A percentile compares a stretch with the other conserved stretches of the same genome.
Evolutionary conservation across 768 basidiomycete species (phyloP).

Genomic region (Boletus eberwhitei): DNA sequence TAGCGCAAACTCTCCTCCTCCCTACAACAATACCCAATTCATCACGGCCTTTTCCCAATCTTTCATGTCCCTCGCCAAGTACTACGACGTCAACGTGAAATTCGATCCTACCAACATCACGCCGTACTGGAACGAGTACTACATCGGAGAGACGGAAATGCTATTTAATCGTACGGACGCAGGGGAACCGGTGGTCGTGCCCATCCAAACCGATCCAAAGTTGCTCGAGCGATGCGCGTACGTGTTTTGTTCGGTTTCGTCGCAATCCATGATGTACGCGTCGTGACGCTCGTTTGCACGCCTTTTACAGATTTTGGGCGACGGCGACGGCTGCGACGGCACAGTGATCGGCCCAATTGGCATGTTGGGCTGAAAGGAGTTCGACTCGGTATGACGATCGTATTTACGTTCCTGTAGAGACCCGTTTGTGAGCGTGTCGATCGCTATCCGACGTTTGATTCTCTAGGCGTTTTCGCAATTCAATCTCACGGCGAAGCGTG

Average conservation of each 20-base stretch:
- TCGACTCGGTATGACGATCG: not conserved
- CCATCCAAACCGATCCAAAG: not conserved
- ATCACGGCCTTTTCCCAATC: constrained; percentile 25
- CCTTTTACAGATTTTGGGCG: constrained; percentile 13
- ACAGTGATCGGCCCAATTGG: not conserved
- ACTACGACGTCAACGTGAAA: constrained; percentile 22
- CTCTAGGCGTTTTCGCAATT: too few species aligned
- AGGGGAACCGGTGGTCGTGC: not conserved
- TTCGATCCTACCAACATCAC: constrained; percentile 17
- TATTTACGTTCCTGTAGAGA: not conserved
- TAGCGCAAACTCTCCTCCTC: constrained; percentile 3
- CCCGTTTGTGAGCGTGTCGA: not conserved
- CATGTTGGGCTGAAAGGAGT: too few species aligned
- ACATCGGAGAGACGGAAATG: constrained; percentile 10
- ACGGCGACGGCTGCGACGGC: constrained; percentile 4
- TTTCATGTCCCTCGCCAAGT: constrained; percentile 24
- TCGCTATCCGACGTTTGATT: not conserved
- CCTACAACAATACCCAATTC: constrained; percentile 29
- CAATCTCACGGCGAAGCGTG: too few species aligned
- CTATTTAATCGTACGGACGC: constrained; percentile 11
- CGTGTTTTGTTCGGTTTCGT: not conserved
- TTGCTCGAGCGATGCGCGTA: constrained; percentile 13
- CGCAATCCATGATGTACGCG: too few species aligned
- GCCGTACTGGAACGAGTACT: constrained; percentile 10
- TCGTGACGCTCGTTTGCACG: not conserved